phyloP scores from a whole-genome alignment of 331 rosid genomes.

The Pyrus hybrid region DNA sequence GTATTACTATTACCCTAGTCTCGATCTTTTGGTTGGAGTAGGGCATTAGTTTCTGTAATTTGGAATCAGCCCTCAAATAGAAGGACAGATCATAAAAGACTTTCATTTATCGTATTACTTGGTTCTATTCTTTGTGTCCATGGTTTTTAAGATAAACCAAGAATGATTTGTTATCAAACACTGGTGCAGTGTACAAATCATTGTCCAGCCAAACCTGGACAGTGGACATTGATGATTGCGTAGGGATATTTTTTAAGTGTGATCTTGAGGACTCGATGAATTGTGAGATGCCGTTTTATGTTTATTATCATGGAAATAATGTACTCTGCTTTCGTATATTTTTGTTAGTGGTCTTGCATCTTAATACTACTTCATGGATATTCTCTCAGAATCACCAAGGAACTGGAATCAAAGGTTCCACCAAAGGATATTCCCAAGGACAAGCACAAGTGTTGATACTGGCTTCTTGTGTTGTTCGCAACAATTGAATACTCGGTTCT shows the following conservation, averaged over 20 bases:
- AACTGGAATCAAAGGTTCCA: constrained; percentile 52
- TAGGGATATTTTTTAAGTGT: not conserved
- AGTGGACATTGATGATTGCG: not conserved
- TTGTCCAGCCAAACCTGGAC: not conserved
- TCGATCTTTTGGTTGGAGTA: not conserved
- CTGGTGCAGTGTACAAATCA: not conserved
- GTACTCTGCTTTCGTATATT: not conserved
- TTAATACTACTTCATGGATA: constrained; percentile 3
- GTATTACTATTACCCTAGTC: not conserved
- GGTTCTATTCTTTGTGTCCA: not conserved
- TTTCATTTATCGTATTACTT: not conserved
- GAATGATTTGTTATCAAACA: not conserved
- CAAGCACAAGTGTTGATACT: constrained; percentile 31
- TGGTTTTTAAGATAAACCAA: not conserved
- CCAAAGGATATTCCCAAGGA: constrained; percentile 54
- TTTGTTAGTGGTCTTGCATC: not conserved
- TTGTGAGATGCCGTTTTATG: not conserved
- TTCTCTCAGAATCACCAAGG: constrained; percentile 57
- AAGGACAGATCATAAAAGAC: not conserved
- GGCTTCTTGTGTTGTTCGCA: not conserved
- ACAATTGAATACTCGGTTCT: not conserved
- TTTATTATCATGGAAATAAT: not conserved
- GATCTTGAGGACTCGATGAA: not conserved
- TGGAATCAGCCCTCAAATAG: not conserved
- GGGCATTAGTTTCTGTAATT: not conserved